Conservation (phyloP, 2,329 filamentous ascomycete species). For the Xylaria sp. region DNA sequence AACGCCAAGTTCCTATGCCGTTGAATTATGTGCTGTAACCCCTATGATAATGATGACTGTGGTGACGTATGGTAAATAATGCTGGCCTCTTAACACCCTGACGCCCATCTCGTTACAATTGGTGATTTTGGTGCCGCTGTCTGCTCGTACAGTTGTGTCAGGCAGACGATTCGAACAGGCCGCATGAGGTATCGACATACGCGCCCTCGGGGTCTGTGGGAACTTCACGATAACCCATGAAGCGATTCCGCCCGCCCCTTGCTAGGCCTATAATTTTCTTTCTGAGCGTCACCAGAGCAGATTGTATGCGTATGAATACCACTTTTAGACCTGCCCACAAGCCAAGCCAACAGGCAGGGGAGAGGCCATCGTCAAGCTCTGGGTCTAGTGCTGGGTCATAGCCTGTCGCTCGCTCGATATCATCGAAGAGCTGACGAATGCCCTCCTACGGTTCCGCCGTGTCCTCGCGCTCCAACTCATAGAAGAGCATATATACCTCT, state of each 20-base stretch:
- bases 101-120: not conserved
- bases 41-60: not conserved
- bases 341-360: constrained; percentile 11
- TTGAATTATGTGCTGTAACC: constrained; percentile 13
- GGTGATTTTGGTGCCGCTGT: not conserved
- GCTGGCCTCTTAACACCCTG: not conserved
- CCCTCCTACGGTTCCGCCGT: constrained; percentile 39
- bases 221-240: constrained; percentile 25
- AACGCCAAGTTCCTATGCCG: constrained; percentile 29
- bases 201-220: not conserved
- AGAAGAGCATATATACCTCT: constrained; percentile 96
- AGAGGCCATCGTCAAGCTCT: constrained; percentile 22
- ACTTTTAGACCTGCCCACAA: constrained; percentile 24
- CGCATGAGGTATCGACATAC: not conserved
- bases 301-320: not conserved
- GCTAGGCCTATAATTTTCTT: not conserved
- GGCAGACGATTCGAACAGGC: constrained; percentile 7
- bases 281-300: not conserved
- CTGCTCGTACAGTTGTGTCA: not conserved
- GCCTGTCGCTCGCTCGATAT: constrained; percentile 26
- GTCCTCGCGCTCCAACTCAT: constrained; percentile 76
- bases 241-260: constrained; percentile 20
- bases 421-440: constrained; percentile 33
- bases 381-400: constrained; percentile 30
- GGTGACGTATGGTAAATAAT: not conserved